These are phyloP conservation scores for Cutaneotrichosporon daszewskae DNA, from an alignment of 1,284 basidiomycete genomes.

Conservation along the genomic window DNA sequence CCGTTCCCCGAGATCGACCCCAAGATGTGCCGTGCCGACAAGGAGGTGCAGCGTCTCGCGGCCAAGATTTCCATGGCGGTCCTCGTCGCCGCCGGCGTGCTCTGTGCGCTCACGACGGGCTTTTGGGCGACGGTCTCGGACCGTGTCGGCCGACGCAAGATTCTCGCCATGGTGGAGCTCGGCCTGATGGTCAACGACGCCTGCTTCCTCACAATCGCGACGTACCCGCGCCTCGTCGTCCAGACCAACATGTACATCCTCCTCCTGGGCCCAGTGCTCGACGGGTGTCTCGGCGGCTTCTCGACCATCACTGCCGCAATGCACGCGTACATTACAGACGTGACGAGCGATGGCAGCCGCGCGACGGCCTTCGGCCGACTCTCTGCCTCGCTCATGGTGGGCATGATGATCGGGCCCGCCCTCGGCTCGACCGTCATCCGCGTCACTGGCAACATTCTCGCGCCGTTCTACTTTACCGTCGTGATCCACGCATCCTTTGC, in stretches of 20 bases:
- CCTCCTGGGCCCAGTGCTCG: conserved; percentile 71
- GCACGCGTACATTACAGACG: conserved; percentile 75
- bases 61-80: conserved; percentile 61
- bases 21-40: conserved; percentile 60
- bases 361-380: conserved; percentile 75
- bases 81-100: conserved; percentile 70
- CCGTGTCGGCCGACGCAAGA: conserved; percentile 65
- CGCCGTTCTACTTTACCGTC: conserved; percentile 64
- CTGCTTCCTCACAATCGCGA: conserved; percentile 70
- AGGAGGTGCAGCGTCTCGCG: conserved; percentile 64
- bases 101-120: conserved; percentile 76
- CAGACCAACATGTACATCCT: conserved; percentile 59
- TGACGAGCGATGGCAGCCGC: conserved; percentile 74
- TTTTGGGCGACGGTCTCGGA: conserved; percentile 84
- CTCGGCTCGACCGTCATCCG: conserved; percentile 66
- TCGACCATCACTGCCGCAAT: conserved; percentile 69
- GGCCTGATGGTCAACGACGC: conserved; percentile 72
- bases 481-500: conserved; percentile 50
- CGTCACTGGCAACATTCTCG: conserved; percentile 57
- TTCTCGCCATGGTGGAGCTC: conserved; percentile 63
- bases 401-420: conserved; percentile 66
- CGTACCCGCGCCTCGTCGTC: conserved; percentile 61
- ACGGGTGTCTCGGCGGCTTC: conserved; percentile 82
- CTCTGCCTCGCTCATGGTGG: conserved; percentile 52
- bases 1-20: conserved; percentile 45